Conservation (phyloP, 2,329 filamentous ascomycete species). For the Aspergillus sp. region DNA sequence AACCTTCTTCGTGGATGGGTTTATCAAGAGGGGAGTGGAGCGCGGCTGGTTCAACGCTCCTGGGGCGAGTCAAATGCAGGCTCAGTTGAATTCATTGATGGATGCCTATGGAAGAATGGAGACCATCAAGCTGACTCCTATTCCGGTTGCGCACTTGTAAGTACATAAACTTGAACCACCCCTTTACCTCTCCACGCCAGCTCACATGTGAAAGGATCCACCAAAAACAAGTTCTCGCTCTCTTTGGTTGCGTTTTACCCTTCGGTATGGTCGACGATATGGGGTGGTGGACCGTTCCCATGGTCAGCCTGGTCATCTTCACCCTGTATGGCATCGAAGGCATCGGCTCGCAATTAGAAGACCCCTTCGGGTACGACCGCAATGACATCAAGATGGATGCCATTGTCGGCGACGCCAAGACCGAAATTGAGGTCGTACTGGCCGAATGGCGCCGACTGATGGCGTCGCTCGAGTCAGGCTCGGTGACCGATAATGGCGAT, state of each 20-base stretch:
- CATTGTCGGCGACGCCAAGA: slow-evolving; percentile 61
- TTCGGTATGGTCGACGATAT: slow-evolving; percentile 66
- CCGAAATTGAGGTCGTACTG: slow-evolving; percentile 60
- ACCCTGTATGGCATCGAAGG: slow-evolving; percentile 66
- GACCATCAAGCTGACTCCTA: slow-evolving; percentile 64
- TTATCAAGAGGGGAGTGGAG: slow-evolving; percentile 58
- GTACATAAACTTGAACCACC: background rate
- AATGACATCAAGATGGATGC: slow-evolving; percentile 70
- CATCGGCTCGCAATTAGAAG: slow-evolving; percentile 64
- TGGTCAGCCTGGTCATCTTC: slow-evolving; percentile 62
- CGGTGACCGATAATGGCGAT: slow-evolving; percentile 6
- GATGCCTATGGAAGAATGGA: slow-evolving; percentile 66
- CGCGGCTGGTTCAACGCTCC: slow-evolving; percentile 63
- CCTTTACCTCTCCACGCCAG: background rate
- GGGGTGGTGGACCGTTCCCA: slow-evolving; percentile 62
- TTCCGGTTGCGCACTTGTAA: slow-evolving; percentile 62
- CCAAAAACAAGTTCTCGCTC: slow-evolving; percentile 63
- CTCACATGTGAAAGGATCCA: slow-evolving; percentile 52
- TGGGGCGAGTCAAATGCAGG: slow-evolving; percentile 59
- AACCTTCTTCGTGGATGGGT: slow-evolving; percentile 60
- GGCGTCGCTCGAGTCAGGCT: slow-evolving; percentile 20
- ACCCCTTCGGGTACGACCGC: slow-evolving; percentile 66
- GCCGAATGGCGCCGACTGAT: slow-evolving; percentile 56
- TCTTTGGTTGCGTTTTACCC: slow-evolving; percentile 62
- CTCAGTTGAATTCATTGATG: slow-evolving; percentile 58